A percentile compares a stretch with the other conserved stretches of the same genome.
These are phyloP conservation scores for Omphalotus olearius DNA, from an alignment of 1,284 basidiomycete genomes.

Conservation along the genomic window DNA sequence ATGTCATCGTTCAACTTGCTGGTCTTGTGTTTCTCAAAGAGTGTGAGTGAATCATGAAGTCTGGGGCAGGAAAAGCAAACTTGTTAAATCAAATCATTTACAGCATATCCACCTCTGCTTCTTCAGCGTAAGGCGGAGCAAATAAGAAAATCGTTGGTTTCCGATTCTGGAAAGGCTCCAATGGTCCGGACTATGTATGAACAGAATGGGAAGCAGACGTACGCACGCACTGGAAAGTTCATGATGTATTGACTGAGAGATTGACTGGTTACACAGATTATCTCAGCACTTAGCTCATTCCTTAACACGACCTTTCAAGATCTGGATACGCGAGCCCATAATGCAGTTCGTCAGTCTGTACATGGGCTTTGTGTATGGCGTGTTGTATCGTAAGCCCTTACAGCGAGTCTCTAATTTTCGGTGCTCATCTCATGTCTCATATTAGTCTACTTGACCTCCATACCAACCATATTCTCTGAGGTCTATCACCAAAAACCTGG, in stretches of 20 bases:
- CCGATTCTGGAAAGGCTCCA: constrained; percentile 20
- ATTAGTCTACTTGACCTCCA: constrained; percentile 15
- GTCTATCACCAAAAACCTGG: constrained; percentile 33
- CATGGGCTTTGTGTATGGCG: constrained; percentile 35
- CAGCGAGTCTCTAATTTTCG: constrained; percentile 17
- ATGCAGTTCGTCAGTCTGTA: constrained; percentile 34
- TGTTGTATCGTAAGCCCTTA: constrained; percentile 38
- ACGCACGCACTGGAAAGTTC: too few species aligned
- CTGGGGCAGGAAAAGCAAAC: too few species aligned
- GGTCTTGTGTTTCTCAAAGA: constrained; percentile 22
- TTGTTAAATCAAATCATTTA: constrained; percentile 1
- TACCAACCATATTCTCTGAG: constrained; percentile 25
- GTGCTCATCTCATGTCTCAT: not conserved
- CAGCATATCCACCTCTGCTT: constrained; percentile 17
- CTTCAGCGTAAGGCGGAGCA: constrained; percentile 29
- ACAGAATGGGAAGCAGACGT: constrained; percentile 20
- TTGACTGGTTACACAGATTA: not conserved
- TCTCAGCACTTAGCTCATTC: constrained; percentile 26
- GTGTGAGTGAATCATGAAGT: not conserved
- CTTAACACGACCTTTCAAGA: constrained; percentile 27
- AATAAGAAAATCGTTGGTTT: constrained; percentile 23
- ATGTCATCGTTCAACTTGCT: constrained; percentile 26
- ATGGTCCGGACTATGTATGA: constrained; percentile 20
- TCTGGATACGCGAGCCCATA: constrained; percentile 36
- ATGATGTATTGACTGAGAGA: not conserved